phyloP scores from a whole-genome alignment of 169 alveolate species.

The Cryptosporidium sp. region DNA sequence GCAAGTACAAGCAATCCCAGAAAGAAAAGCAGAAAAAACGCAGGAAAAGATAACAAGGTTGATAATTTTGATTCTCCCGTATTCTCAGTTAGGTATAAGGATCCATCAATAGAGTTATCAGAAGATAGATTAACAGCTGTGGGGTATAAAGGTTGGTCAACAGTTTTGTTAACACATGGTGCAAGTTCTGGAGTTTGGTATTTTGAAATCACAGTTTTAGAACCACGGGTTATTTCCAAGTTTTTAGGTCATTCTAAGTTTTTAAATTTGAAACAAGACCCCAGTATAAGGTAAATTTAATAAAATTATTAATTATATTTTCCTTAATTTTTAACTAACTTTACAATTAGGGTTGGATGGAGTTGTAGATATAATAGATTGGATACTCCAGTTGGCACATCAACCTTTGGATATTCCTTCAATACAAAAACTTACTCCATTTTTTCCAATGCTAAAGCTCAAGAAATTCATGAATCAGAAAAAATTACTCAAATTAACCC shows the following conservation, averaged over 20 bases:
- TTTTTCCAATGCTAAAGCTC: constrained; percentile 4
- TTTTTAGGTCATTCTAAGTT: constrained; percentile 47
- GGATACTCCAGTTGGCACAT: constrained; percentile 56
- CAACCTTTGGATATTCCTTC: constrained; percentile 41
- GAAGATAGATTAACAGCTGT: constrained; percentile 57
- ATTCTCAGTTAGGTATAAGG: constrained; percentile 65
- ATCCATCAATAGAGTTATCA: constrained; percentile 42
- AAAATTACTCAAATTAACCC: constrained; percentile 7
- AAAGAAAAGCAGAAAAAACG: constrained; percentile 9
- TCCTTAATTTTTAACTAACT: background rate
- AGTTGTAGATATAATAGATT: constrained; percentile 51
- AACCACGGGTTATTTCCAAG: background rate
- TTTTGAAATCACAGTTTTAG: constrained; percentile 46
- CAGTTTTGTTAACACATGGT: constrained; percentile 57
- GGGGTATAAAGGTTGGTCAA: constrained; percentile 71
- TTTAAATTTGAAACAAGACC: constrained; percentile 11
- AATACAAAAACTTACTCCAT: constrained; percentile 8
- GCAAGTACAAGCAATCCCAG: background rate
- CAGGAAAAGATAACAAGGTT: constrained; percentile 8
- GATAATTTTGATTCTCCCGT: constrained; percentile 39
- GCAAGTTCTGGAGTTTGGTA: constrained; percentile 58
- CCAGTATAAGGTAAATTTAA: constrained; percentile 47
- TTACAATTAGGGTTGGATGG: constrained; percentile 59
- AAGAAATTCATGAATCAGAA: background rate
- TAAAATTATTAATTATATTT: background rate